These are phyloP conservation scores for Botrytis cinerea DNA, from an alignment of 2,329 filamentous ascomycete species.

Conservation along the genomic window DNA sequence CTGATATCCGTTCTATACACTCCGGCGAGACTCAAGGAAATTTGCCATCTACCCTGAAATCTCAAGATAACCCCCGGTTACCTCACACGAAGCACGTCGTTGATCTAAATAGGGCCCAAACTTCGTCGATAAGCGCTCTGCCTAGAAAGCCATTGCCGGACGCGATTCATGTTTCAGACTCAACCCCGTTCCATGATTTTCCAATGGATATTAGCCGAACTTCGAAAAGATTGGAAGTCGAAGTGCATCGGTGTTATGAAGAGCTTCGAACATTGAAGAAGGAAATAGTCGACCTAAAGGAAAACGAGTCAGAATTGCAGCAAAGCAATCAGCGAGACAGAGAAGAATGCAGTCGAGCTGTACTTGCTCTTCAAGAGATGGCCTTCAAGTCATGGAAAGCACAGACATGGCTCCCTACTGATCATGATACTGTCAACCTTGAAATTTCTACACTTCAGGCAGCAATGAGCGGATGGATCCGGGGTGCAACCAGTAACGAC, in stretches of 20 bases:
- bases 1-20: neutral
- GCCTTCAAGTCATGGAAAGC: neutral
- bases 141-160: neutral
- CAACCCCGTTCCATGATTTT: neutral
- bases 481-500: neutral
- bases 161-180: neutral
- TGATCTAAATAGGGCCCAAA: neutral
- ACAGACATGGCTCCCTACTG: neutral
- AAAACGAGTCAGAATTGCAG: accelerated
- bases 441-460: neutral
- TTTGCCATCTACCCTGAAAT: neutral
- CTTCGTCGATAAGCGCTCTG: neutral
- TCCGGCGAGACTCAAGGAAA: neutral
- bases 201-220: neutral
- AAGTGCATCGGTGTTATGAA: no score
- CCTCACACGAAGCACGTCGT: no score
- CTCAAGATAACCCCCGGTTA: neutral
- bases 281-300: neutral
- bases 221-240: no score
- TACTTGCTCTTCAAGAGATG: neutral
- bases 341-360: neutral
- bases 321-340: neutral
- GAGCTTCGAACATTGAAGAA: neutral
- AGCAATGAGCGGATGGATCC: neutral
- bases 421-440: accelerated